Evolutionary conservation across 2,329 filamentous ascomycete species (phyloP).

Genomic region (Cordyceps tenuipes): DNA sequence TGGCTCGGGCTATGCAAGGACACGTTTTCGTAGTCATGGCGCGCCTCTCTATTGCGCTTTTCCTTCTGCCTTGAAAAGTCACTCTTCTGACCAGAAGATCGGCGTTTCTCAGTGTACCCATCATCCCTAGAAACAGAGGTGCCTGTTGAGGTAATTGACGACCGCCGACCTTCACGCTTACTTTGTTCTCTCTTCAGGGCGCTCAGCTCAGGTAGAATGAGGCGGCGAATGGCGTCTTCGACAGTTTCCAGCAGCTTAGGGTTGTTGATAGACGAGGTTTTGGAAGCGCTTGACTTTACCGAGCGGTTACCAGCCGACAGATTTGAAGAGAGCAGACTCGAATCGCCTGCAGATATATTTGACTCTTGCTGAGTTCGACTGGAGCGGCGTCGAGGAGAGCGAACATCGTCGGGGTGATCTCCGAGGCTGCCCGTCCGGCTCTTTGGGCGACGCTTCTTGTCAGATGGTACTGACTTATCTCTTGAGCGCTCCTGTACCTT

Average conservation of each 20-base stretch:
- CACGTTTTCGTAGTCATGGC: conserved; percentile 44
- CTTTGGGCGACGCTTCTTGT: conserved; percentile 33
- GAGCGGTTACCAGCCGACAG: conserved; percentile 47
- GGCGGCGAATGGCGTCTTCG: conserved; percentile 81
- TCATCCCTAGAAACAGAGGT: conserved; percentile 49
- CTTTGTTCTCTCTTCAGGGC: conserved; percentile 87
- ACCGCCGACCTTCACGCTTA: conserved; percentile 60
- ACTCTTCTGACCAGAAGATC: conserved; percentile 49
- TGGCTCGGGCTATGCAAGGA: conserved; percentile 41
- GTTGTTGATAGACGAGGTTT: conserved; percentile 76
- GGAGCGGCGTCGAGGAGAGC: conserved; percentile 40
- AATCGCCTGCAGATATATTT: conserved; percentile 43
- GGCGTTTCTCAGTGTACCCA: conserved; percentile 50
- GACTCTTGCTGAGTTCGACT: conserved; percentile 46
- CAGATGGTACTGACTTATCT: conserved; percentile 40
- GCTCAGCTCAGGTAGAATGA: conserved; percentile 86
- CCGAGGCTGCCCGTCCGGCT: conserved; percentile 41
- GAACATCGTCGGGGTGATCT: conserved; percentile 42
- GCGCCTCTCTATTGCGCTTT: conserved; percentile 43
- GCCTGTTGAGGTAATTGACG: conserved; percentile 52
- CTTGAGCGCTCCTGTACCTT: conserved; percentile 33
- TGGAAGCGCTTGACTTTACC: conserved; percentile 44
- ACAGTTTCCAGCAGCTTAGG: conserved; percentile 85
- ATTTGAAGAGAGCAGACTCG: conserved; percentile 46
- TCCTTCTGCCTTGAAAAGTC: conserved; percentile 41